These are phyloP conservation scores for Didymella lethalis DNA, from an alignment of 2,329 filamentous ascomycete genomes.

Conservation along the genomic window DNA sequence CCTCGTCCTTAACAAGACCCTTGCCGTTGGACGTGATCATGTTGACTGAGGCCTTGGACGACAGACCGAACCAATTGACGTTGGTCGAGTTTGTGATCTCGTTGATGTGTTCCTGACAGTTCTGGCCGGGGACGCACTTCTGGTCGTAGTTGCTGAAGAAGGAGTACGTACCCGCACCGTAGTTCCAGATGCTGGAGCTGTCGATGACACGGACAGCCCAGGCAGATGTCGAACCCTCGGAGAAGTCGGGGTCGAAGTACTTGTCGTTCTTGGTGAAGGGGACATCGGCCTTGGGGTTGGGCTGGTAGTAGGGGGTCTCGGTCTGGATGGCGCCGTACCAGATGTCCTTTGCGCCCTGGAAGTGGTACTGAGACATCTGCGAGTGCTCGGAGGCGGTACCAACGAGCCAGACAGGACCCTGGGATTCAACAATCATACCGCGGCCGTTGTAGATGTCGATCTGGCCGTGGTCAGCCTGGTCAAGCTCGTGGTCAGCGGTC, in stretches of 20 bases:
- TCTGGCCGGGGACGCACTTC: conserved; percentile 55
- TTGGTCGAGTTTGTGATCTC: conserved; percentile 53
- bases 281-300: conserved; percentile 65
- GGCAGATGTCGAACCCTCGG: conserved; percentile 48
- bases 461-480: conserved; percentile 73
- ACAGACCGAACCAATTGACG: conserved; percentile 58
- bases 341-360: conserved; percentile 66
- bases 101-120: conserved; percentile 63
- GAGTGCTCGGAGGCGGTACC: conserved; percentile 72
- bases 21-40: conserved; percentile 55
- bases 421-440: conserved; percentile 79
- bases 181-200: conserved; percentile 54
- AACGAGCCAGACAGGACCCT: conserved; percentile 78
- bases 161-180: conserved; percentile 62
- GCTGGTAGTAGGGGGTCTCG: conserved; percentile 76
- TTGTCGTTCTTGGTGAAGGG: conserved; percentile 62
- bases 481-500: conserved; percentile 90
- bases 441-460: conserved; percentile 89
- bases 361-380: conserved; percentile 74
- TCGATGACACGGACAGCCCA: conserved; percentile 57
- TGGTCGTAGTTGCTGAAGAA: conserved; percentile 68
- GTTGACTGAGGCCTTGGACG: conserved; percentile 59
- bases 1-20: conserved; percentile 50
- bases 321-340: conserved; percentile 72
- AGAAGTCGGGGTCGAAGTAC: conserved; percentile 56